A percentile compares a stretch with the other conserved stretches of the same genome.
Conservation (phyloP, 225 moss, liverwort and hornwort species). For the Neckera pumila region DNA sequence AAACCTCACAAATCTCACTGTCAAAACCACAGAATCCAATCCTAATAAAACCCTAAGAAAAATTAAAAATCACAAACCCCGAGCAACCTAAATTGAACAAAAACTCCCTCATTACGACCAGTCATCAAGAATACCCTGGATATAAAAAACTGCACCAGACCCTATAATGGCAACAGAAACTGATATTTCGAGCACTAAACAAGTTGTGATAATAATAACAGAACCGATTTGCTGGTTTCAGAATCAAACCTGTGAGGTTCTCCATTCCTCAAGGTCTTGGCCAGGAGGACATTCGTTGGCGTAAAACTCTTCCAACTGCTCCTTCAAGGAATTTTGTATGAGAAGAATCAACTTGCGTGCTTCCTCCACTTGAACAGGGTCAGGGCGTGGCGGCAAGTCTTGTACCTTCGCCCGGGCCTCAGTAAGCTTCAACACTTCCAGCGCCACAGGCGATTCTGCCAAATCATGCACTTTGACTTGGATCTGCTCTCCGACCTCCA, state of each 20-base stretch:
- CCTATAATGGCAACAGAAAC: not conserved
- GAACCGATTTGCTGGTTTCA: not conserved
- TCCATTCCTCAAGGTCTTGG: slow-evolving; percentile 13
- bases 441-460: not conserved
- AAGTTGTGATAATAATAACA: not conserved
- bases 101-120: not conserved
- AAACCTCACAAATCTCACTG: not conserved
- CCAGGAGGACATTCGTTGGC: slow-evolving; percentile 3
- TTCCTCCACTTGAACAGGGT: slow-evolving; percentile 38
- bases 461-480: not conserved
- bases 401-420: slow-evolving; percentile 15
- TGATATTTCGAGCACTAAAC: not conserved
- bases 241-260: slow-evolving; percentile 12
- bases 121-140: not conserved
- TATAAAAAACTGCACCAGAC: not conserved
- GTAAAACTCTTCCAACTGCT: not conserved
- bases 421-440: slow-evolving; percentile 24
- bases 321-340: slow-evolving; percentile 9
- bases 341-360: slow-evolving; percentile 17
- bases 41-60: not conserved
- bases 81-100: not conserved
- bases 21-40: not conserved
- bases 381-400: slow-evolving; percentile 29
- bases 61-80: not conserved
- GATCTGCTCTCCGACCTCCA: slow-evolving; percentile 10